Evolutionary conservation across 495 filamentous ascomycete species (phyloP).

Genomic region (Penicillium dipodomyicola): DNA sequence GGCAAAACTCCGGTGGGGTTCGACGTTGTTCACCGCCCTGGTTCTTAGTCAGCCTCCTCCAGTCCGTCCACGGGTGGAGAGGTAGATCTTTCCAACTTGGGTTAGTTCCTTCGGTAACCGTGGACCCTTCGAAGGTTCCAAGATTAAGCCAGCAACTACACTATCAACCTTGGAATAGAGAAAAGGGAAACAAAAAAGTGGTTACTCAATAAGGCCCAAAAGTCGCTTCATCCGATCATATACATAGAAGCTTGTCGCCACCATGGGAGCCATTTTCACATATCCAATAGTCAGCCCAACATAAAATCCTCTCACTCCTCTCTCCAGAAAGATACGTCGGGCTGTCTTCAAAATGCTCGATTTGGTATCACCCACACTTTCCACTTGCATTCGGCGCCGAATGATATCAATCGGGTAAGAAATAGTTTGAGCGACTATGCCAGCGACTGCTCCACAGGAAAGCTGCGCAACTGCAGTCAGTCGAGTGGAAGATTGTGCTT

Average conservation of each 20-base stretch:
- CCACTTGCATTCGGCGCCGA: constrained; percentile 86
- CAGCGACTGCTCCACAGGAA: constrained; percentile 73
- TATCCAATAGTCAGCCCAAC: constrained; percentile 90
- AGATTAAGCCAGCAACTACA: neutral
- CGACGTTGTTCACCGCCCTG: neutral
- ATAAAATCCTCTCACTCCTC: constrained; percentile 76
- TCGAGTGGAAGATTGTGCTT: constrained; percentile 50
- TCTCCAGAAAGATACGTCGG: constrained; percentile 63
- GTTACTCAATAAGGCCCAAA: neutral
- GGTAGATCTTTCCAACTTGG: neutral
- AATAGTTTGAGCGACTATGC: constrained; percentile 78
- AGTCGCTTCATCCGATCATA: constrained; percentile 61
- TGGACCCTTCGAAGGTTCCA: neutral
- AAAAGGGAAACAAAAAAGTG: neutral
- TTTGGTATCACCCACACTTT: constrained; percentile 81
- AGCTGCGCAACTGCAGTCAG: constrained; percentile 67
- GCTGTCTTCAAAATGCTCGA: constrained; percentile 72
- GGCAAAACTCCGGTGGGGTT: constrained; percentile 27
- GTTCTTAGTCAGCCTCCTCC: neutral
- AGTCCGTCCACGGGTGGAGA: neutral
- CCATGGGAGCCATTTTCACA: constrained; percentile 86
- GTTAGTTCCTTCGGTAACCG: neutral
- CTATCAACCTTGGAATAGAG: neutral
- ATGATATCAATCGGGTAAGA: constrained; percentile 90
- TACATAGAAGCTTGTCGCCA: constrained; percentile 66